A percentile compares a stretch with the other conserved stretches of the same genome.
phyloP scores from a whole-genome alignment of 2,329 filamentous ascomycete species.

The Pyricularia grisea region DNA sequence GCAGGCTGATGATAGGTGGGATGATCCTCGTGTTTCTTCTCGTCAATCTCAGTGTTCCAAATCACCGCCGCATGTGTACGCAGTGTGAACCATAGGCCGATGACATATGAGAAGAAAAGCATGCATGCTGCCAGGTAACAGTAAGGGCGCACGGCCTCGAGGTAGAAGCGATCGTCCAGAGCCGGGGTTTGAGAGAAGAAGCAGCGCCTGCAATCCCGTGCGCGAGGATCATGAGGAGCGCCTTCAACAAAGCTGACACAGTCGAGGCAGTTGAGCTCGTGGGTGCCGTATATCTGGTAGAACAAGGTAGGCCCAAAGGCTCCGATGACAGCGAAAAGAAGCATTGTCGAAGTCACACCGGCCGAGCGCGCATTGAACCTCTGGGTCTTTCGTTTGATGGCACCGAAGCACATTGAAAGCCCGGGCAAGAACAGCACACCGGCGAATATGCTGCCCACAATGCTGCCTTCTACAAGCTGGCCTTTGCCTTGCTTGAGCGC shows the following conservation, averaged over 20 bases:
- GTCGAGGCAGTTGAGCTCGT: slow-evolving; percentile 80
- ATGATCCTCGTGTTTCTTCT: slow-evolving; percentile 58
- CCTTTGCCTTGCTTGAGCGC: slow-evolving; percentile 88
- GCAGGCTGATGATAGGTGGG: background rate
- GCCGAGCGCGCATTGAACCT: slow-evolving; percentile 96
- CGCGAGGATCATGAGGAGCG: slow-evolving; percentile 17
- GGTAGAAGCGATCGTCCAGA: slow-evolving; percentile 78
- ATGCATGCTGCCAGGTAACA: slow-evolving; percentile 80
- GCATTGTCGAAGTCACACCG: slow-evolving; percentile 94
- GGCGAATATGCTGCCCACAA: slow-evolving; percentile 95
- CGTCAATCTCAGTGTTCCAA: slow-evolving; percentile 79
- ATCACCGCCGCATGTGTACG: slow-evolving; percentile 94
- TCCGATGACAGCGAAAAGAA: slow-evolving; percentile 90
- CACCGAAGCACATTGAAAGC: slow-evolving; percentile 96
- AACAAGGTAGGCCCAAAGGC: slow-evolving; percentile 94
- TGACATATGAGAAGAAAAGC: slow-evolving; percentile 86
- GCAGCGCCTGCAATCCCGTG: slow-evolving; percentile 78
- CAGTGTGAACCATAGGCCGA: slow-evolving; percentile 91
- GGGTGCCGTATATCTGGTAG: slow-evolving; percentile 97
- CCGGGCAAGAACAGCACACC: slow-evolving; percentile 92
- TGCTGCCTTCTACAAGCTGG: slow-evolving; percentile 87
- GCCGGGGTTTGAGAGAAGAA: slow-evolving; percentile 87
- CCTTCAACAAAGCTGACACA: slow-evolving; percentile 37
- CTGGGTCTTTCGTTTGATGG: slow-evolving; percentile 95
- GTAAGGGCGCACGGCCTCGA: slow-evolving; percentile 84